Percentiles rank a stretch among this genome's conserved stretches.
Evolutionary conservation across 1,139 yeast genomes (phyloP).

Genomic region (Scheffersomyces parashehatae): DNA sequence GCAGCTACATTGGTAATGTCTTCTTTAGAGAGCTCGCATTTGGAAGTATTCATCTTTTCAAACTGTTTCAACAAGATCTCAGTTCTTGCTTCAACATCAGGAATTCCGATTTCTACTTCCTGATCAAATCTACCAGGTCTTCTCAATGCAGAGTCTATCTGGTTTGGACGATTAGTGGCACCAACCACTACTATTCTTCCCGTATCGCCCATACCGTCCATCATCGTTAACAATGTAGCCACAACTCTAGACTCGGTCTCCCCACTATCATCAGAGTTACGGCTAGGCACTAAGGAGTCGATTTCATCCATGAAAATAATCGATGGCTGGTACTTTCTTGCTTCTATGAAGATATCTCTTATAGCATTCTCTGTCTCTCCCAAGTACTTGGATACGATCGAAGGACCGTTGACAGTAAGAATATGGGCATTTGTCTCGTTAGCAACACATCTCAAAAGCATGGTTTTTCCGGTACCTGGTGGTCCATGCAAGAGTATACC

Average conservation of each 20-base stretch:
- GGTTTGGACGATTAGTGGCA: conserved; percentile 76
- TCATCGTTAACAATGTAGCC: conserved; percentile 79
- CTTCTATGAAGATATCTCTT: conserved; percentile 81
- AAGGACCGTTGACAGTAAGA: conserved; percentile 83
- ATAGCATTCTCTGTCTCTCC: conserved; percentile 92
- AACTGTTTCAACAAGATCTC: conserved; percentile 68
- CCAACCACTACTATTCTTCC: conserved; percentile 79
- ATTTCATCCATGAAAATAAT: conserved; percentile 89
- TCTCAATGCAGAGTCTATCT: conserved; percentile 61
- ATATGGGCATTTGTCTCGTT: conserved; percentile 74
- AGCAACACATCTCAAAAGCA: conserved; percentile 83
- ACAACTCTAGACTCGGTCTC: conserved; percentile 89
- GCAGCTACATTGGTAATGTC: conserved; percentile 63
- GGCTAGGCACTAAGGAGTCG: conserved; percentile 83
- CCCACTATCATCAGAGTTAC: conserved; percentile 81
- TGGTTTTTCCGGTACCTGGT: conserved; percentile 96
- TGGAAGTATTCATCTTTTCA: conserved; percentile 53
- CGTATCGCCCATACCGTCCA: conserved; percentile 82
- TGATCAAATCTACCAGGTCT: conserved; percentile 84
- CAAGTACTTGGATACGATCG: conserved; percentile 85
- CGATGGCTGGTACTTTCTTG: conserved; percentile 80
- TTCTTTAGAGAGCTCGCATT: conserved; percentile 52
- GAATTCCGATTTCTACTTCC: conserved; percentile 78
- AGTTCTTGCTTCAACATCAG: conserved; percentile 65
- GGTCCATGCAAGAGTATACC: conserved; percentile 93